Conservation (phyloP, 495 filamentous ascomycete species). For the Saxophila tyrrhenica region DNA sequence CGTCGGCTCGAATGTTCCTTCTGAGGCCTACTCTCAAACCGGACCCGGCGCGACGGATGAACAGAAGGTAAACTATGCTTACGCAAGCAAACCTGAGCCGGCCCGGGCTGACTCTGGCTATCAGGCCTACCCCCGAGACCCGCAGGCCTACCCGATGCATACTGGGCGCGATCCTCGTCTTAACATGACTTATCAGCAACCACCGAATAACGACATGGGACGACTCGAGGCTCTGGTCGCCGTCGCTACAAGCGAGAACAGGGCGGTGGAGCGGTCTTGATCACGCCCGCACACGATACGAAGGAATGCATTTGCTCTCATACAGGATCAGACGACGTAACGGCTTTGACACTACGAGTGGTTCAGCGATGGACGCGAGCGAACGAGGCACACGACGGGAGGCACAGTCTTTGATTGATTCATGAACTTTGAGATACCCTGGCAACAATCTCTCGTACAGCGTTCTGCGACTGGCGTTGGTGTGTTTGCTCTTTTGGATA, state of each 20-base stretch:
- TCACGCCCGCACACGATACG: too few relatives aligned
- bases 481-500: neutral
- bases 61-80: conserved; percentile 36
- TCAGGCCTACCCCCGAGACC: conserved; percentile 10
- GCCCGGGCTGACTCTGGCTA: conserved; percentile 10
- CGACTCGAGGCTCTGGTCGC: conserved; percentile 77
- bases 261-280: conserved; percentile 30
- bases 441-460: neutral
- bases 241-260: conserved; percentile 74
- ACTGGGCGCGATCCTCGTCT: conserved; percentile 24
- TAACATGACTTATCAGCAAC: conserved; percentile 17
- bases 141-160: conserved; percentile 21
- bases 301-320: too few relatives aligned
- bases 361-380: too few relatives aligned
- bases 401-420: too few relatives aligned
- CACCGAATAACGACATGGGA: conserved; percentile 44
- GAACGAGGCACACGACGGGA: too few relatives aligned
- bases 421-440: too few relatives aligned
- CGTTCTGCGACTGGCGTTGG: neutral
- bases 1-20: conserved; percentile 50
- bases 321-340: too few relatives aligned
- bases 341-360: too few relatives aligned
- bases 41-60: conserved; percentile 25
- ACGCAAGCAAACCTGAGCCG: conserved; percentile 18
- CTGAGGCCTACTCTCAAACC: conserved; percentile 41